Conservation (phyloP, 1,139 yeast genomes). For the Pichia cactophila region DNA sequence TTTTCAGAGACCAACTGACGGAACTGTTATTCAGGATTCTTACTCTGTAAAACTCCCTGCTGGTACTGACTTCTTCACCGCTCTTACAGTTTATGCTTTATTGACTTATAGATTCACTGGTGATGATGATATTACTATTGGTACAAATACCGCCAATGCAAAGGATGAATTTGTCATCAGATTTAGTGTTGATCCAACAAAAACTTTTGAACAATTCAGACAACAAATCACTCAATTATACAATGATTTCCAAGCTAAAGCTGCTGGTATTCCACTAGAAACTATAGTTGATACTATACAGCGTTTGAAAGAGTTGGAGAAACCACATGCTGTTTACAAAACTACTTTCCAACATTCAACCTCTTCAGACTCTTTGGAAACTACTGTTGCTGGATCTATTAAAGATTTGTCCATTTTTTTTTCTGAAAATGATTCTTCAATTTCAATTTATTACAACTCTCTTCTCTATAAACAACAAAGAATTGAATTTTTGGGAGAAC, state of each 20-base stretch:
- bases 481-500: constrained; percentile 63
- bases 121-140: constrained; percentile 86
- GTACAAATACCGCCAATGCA: constrained; percentile 44
- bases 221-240: constrained; percentile 39
- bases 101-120: constrained; percentile 79
- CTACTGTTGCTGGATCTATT: constrained; percentile 44
- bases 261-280: constrained; percentile 39
- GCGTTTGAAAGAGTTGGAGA: constrained; percentile 41
- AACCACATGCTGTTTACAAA: constrained; percentile 57
- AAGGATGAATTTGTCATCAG: constrained; percentile 46
- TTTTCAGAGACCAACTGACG: constrained; percentile 70
- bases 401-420: constrained; percentile 56
- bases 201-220: constrained; percentile 47
- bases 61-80: constrained; percentile 38
- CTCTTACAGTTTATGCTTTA: constrained; percentile 64
- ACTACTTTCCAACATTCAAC: constrained; percentile 50
- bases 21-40: constrained; percentile 59
- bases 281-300: constrained; percentile 50
- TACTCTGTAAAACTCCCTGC: constrained; percentile 35
- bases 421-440: constrained; percentile 24
- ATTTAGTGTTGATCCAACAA: constrained; percentile 45
- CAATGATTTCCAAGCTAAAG: constrained; percentile 31
- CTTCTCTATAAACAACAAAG: constrained; percentile 67
- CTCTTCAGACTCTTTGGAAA: constrained; percentile 39
- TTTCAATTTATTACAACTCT: constrained; percentile 61